A percentile compares a stretch with the other conserved stretches of the same genome.
Evolutionary conservation across 1,284 basidiomycete genomes (phyloP).

Genomic region (Moniliophthora roreri): DNA sequence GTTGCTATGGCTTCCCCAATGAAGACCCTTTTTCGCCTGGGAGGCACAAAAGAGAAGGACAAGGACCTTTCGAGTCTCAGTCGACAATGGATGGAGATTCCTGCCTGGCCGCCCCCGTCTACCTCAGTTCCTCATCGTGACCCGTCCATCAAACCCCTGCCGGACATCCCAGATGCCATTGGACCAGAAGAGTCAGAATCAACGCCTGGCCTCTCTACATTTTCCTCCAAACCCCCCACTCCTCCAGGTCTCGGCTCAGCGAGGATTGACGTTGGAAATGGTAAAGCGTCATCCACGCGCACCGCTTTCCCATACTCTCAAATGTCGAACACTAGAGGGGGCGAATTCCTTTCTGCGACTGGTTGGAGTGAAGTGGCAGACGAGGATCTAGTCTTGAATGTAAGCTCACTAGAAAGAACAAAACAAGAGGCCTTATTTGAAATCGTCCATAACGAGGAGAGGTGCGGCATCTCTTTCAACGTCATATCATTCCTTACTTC

Average conservation of each 20-base stretch:
- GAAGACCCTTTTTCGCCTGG: constrained; percentile 77
- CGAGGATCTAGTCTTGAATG: constrained; percentile 91
- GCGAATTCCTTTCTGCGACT: constrained; percentile 73
- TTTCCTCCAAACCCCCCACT: too few relatives aligned
- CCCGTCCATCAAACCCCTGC: constrained; percentile 65
- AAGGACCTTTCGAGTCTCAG: constrained; percentile 34
- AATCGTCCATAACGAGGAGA: constrained; percentile 95
- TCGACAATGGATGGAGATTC: constrained; percentile 52
- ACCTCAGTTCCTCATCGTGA: constrained; percentile 41
- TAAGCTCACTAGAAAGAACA: constrained; percentile 91
- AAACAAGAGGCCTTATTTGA: constrained; percentile 98
- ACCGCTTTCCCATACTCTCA: constrained; percentile 73
- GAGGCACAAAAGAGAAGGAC: constrained; percentile 61
- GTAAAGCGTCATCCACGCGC: constrained; percentile 59
- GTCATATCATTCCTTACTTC: constrained; percentile 7
- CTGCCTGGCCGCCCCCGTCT: constrained; percentile 66
- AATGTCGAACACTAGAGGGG: constrained; percentile 66
- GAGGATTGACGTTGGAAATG: constrained; percentile 29
- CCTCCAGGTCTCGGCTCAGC: constrained; percentile 53
- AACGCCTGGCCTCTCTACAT: too few relatives aligned
- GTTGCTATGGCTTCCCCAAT: too few relatives aligned
- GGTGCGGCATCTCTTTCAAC: constrained; percentile 53
- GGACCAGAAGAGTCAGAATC: too few relatives aligned
- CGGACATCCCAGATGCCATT: too few relatives aligned
- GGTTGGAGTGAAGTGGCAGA: constrained; percentile 97